A percentile compares a stretch with the other conserved stretches of the same genome.
Evolutionary conservation across 306 rosid species (phyloP).

Genomic region (Ziziphus jujuba): DNA sequence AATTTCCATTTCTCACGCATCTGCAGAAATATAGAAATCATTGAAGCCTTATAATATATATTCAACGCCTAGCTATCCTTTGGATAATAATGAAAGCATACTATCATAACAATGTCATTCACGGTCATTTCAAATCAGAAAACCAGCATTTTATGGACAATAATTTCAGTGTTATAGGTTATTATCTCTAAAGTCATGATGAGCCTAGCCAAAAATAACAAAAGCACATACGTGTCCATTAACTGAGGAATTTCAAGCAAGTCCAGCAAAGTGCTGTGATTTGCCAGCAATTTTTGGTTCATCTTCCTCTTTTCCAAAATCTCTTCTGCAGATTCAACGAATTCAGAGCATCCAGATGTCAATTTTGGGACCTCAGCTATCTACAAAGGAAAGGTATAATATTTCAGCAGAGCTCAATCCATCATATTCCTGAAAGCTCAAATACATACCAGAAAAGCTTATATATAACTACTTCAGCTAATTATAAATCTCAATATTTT

Average conservation of each 20-base stretch:
- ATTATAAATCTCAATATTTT: no score
- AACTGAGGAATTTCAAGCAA: constrained; percentile 98
- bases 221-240: constrained; percentile 80
- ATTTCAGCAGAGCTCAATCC: constrained; percentile 17
- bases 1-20: constrained; percentile 96
- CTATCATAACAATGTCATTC: background rate
- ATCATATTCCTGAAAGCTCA: constrained; percentile 1
- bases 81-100: background rate
- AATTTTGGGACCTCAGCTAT: constrained; percentile 78
- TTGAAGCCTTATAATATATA: constrained; percentile 2
- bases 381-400: constrained; percentile 41
- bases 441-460: background rate
- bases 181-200: constrained; percentile 3
- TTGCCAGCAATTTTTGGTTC: constrained; percentile 92
- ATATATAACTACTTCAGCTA: background rate
- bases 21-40: constrained; percentile 43
- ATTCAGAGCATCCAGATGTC: constrained; percentile 89
- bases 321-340: constrained; percentile 80
- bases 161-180: background rate
- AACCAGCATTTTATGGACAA: no score
- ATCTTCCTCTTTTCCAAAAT: constrained; percentile 93
- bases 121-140: no score
- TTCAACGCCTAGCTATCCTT: background rate
- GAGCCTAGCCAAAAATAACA: background rate
- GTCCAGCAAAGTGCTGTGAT: constrained; percentile 95